Conservation (phyloP, 306 rosid species). For the Urtica urens region DNA sequence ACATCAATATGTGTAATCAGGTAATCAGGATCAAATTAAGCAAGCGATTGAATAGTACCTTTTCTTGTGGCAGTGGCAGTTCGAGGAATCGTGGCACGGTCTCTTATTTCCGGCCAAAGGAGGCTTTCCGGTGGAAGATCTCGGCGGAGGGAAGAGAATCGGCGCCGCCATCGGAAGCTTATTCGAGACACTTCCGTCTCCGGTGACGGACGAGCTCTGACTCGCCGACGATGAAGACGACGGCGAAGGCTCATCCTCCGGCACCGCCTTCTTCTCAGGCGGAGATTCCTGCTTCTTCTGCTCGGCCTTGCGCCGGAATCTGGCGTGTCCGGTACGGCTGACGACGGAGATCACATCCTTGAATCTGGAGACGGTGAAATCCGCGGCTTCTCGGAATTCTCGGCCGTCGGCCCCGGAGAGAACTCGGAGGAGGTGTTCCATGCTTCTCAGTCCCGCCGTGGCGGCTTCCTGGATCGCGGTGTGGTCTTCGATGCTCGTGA, state of each 20-base stretch:
- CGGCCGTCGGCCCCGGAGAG: slow-evolving; percentile 18
- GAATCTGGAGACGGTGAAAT: slow-evolving; percentile 63
- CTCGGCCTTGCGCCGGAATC: slow-evolving; percentile 76
- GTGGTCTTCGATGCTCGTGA: slow-evolving; percentile 33
- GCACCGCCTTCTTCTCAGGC: not conserved
- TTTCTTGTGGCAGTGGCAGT: slow-evolving; percentile 70
- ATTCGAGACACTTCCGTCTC: slow-evolving; percentile 68
- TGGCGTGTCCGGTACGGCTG: slow-evolving; percentile 77
- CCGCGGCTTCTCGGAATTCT: slow-evolving; percentile 49
- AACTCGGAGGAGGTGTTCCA: slow-evolving; percentile 47
- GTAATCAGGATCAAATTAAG: not conserved
- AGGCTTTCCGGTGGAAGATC: slow-evolving; percentile 38
- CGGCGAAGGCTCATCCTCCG: not conserved
- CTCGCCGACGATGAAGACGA: not conserved
- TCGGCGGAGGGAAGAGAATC: slow-evolving; percentile 15
- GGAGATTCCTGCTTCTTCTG: too few species aligned
- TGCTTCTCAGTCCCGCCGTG: slow-evolving; percentile 53
- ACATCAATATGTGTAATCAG: not conserved
- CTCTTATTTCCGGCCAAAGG: slow-evolving; percentile 50
- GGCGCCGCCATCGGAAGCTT: slow-evolving; percentile 36
- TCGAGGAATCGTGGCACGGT: slow-evolving; percentile 43
- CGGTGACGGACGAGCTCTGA: slow-evolving; percentile 45
- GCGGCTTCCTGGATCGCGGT: slow-evolving; percentile 57
- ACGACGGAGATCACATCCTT: slow-evolving; percentile 50
- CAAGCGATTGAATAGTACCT: slow-evolving; percentile 32